These are phyloP conservation scores for Gossypium sturtianum DNA, from an alignment of 345 rosid species.

Conservation along the genomic window DNA sequence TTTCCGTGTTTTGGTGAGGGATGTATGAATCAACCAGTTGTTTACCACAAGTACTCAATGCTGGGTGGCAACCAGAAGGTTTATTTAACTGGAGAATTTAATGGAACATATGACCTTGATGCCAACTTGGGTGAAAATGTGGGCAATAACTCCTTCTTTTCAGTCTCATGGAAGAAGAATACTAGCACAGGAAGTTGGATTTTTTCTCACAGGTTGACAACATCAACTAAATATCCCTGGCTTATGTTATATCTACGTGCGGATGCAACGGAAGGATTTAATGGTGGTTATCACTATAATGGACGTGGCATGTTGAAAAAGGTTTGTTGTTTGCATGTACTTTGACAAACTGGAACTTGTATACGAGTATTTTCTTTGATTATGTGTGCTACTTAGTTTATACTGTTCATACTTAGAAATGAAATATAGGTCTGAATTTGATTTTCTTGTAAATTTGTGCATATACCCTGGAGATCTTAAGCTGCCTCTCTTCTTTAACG, in stretches of 20 bases:
- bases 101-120: slow-evolving; percentile 60
- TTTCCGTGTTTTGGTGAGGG: slow-evolving; percentile 63
- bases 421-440: neutral
- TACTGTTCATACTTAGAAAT: neutral
- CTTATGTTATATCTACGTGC: slow-evolving; percentile 53
- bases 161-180: slow-evolving; percentile 43
- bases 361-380: neutral
- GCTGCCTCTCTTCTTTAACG: neutral
- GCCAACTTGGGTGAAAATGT: slow-evolving; percentile 25
- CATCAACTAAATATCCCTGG: slow-evolving; percentile 50
- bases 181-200: slow-evolving; percentile 45
- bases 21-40: slow-evolving; percentile 63
- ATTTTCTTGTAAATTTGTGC: neutral
- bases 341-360: neutral
- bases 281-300: slow-evolving; percentile 50
- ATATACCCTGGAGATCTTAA: neutral
- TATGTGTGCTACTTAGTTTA: neutral
- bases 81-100: slow-evolving; percentile 45
- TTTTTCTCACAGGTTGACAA: slow-evolving; percentile 39
- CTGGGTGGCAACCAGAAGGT: slow-evolving; percentile 19
- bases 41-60: slow-evolving; percentile 41
- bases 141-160: slow-evolving; percentile 36
- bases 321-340: slow-evolving; percentile 22
- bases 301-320: slow-evolving; percentile 45
- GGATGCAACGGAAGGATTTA: slow-evolving; percentile 42